Evolutionary conservation across 2,329 filamentous ascomycete species (phyloP).

Genomic region (Fusarium subtropicale): DNA sequence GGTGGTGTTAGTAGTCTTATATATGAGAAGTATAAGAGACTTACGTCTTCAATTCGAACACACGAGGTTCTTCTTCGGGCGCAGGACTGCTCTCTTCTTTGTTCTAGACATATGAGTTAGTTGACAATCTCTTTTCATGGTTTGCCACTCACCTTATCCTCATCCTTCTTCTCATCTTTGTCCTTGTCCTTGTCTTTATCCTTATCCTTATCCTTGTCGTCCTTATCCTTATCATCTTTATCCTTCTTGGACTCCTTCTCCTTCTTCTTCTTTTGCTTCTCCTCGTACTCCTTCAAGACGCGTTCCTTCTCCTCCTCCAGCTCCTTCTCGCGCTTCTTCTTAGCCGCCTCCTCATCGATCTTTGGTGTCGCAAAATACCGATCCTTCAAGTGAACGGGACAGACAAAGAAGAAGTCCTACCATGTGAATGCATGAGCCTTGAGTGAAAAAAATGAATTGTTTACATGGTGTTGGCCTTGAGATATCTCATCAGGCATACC

Average conservation of each 20-base stretch:
- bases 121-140: neutral
- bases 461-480: neutral
- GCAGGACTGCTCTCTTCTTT: slow-evolving; percentile 37
- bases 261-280: slow-evolving; percentile 75
- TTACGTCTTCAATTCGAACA: slow-evolving; percentile 87
- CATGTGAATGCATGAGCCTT: slow-evolving; percentile 23
- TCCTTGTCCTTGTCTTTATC: slow-evolving; percentile 51
- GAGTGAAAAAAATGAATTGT: neutral
- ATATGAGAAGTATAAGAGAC: neutral
- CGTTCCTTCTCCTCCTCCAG: slow-evolving; percentile 72
- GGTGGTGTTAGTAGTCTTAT: neutral
- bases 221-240: slow-evolving; percentile 56
- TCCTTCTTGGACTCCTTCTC: slow-evolving; percentile 68
- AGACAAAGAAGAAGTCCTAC: slow-evolving; percentile 91
- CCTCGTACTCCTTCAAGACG: slow-evolving; percentile 81
- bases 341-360: slow-evolving; percentile 73
- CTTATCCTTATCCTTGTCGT: slow-evolving; percentile 54
- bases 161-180: slow-evolving; percentile 44
- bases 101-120: slow-evolving; percentile 10
- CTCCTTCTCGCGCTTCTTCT: slow-evolving; percentile 71
- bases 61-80: slow-evolving; percentile 72
- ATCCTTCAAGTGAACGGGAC: slow-evolving; percentile 84
- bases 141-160: slow-evolving; percentile 25
- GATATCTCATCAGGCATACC: slow-evolving; percentile 59
- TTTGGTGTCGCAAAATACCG: slow-evolving; percentile 81